Conservation (phyloP, 306 rosid species). For the Macrotyloma uniflorum region DNA sequence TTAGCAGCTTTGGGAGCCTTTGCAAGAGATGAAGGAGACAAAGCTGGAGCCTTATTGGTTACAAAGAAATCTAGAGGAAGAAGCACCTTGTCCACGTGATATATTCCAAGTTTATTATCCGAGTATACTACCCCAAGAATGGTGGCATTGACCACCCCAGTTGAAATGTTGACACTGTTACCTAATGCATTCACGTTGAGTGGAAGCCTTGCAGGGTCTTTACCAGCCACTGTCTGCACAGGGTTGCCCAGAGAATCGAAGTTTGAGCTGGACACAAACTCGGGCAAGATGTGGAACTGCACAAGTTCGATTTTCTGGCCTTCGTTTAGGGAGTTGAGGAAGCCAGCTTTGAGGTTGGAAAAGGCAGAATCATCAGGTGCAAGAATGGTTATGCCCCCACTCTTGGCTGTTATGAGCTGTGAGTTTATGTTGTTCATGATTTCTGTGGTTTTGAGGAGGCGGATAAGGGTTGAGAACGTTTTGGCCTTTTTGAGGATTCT, state of each 20-base stretch:
- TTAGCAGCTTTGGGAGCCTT: slow-evolving; percentile 57
- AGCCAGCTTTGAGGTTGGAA: slow-evolving; percentile 38
- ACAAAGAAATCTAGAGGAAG: slow-evolving; percentile 60
- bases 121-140: slow-evolving; percentile 53
- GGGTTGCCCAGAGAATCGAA: slow-evolving; percentile 42
- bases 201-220: slow-evolving; percentile 38
- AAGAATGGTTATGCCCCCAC: slow-evolving; percentile 39
- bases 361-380: slow-evolving; percentile 43
- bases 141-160: slow-evolving; percentile 67
- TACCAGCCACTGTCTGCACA: slow-evolving; percentile 40
- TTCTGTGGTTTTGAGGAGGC: slow-evolving; percentile 46
- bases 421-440: slow-evolving; percentile 50
- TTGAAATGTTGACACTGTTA: slow-evolving; percentile 56
- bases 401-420: slow-evolving; percentile 48
- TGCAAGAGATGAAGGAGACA: slow-evolving; percentile 51
- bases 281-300: slow-evolving; percentile 41
- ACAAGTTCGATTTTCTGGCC: slow-evolving; percentile 40
- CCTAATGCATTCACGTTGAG: slow-evolving; percentile 56
- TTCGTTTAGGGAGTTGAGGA: slow-evolving; percentile 33
- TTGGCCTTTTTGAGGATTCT: slow-evolving; percentile 47
- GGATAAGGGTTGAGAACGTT: slow-evolving; percentile 35
- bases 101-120: slow-evolving; percentile 58
- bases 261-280: slow-evolving; percentile 32
- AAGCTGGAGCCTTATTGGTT: slow-evolving; percentile 53
- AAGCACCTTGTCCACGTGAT: slow-evolving; percentile 62